phyloP scores from a whole-genome alignment of 192 early-diverging fungal genomes.

The Coemansia sp. region DNA sequence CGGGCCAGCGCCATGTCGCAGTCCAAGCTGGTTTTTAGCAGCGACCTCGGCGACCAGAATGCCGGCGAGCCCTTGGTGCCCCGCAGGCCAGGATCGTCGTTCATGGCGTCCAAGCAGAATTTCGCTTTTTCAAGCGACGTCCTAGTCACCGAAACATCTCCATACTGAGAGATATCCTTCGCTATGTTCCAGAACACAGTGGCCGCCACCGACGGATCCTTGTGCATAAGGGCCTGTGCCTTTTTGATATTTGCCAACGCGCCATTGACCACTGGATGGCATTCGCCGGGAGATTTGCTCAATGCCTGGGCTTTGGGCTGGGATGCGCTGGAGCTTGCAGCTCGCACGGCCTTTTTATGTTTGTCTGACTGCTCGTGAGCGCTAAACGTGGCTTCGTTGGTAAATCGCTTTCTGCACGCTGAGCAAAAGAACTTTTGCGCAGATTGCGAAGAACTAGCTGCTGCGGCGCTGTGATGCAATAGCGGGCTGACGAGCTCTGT shows the following conservation, averaged over 20 bases:
- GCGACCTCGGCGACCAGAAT: slow-evolving; percentile 25
- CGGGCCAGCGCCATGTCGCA: slow-evolving; percentile 37
- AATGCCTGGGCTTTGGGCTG: not conserved
- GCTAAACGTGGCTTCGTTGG: slow-evolving; percentile 17
- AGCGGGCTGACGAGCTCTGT: slow-evolving; percentile 23
- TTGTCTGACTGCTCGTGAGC: slow-evolving; percentile 30
- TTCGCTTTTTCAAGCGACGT: slow-evolving; percentile 16
- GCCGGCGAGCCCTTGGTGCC: slow-evolving; percentile 26
- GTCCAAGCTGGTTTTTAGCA: slow-evolving; percentile 46
- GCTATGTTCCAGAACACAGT: slow-evolving; percentile 48
- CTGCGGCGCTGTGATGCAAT: not conserved
- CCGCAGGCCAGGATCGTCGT: slow-evolving; percentile 13
- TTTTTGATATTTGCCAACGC: slow-evolving; percentile 19
- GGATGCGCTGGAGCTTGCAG: not conserved
- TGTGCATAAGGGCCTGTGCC: slow-evolving; percentile 22
- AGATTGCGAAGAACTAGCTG: not conserved
- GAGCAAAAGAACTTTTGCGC: slow-evolving; percentile 12
- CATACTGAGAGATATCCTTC: slow-evolving; percentile 24
- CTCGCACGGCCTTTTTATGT: slow-evolving; percentile 23
- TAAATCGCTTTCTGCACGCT: slow-evolving; percentile 30
- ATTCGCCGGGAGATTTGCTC: not conserved
- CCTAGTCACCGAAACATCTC: slow-evolving; percentile 5
- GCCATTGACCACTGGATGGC: not conserved
- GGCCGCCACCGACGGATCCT: slow-evolving; percentile 41
- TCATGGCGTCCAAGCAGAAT: slow-evolving; percentile 26